These are phyloP conservation scores for Irpex rosettiformis DNA, from an alignment of 1,284 basidiomycete species.

Conservation along the genomic window DNA sequence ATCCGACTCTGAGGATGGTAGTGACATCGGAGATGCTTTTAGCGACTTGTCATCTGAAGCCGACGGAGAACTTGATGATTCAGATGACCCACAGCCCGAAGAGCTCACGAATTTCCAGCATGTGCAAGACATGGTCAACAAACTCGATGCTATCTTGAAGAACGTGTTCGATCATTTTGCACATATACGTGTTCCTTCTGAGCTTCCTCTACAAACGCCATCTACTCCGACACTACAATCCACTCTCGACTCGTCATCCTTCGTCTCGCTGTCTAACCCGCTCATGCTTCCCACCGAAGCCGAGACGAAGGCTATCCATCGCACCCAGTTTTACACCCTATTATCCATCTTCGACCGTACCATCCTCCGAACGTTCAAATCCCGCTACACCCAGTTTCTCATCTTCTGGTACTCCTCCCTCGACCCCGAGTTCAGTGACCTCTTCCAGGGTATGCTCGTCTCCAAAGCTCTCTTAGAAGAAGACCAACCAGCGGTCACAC, in stretches of 20 bases:
- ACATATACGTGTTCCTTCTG: conserved; percentile 32
- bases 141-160: conserved; percentile 87
- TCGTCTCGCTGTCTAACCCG: neutral
- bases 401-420: conserved; percentile 95
- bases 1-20: conserved; percentile 54
- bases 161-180: conserved; percentile 84
- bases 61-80: conserved; percentile 53
- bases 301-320: conserved; percentile 36
- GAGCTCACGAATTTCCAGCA: conserved; percentile 55
- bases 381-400: conserved; percentile 96
- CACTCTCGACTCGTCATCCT: conserved; percentile 4
- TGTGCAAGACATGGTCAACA: conserved; percentile 84
- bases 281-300: conserved; percentile 19
- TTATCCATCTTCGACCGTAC: conserved; percentile 91
- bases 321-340: conserved; percentile 80
- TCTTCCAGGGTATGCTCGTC: conserved; percentile 92
- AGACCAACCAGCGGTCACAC: conserved; percentile 65
- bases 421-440: conserved; percentile 85
- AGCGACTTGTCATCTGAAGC: conserved; percentile 70
- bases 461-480: conserved; percentile 77
- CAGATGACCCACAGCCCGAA: conserved; percentile 36
- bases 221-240: conserved; percentile 20
- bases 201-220: conserved; percentile 22
- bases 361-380: conserved; percentile 94
- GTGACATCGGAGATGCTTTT: conserved; percentile 43